Percentiles rank a stretch among this genome's conserved stretches.
These are phyloP conservation scores for Haplographium delicatum DNA, from an alignment of 495 filamentous ascomycete species.

Conservation along the genomic window DNA sequence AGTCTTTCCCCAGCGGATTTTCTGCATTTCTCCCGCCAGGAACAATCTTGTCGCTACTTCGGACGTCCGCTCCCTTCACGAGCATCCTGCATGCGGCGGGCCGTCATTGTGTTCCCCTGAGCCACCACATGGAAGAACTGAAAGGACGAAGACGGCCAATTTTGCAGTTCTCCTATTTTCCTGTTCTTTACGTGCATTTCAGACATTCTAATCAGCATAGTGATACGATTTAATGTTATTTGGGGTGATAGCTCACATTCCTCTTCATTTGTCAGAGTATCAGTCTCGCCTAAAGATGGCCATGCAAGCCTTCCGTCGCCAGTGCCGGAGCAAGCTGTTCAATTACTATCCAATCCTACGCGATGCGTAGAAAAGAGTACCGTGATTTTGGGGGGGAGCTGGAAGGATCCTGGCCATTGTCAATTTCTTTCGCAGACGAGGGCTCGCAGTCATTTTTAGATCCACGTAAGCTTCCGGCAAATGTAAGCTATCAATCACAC, in stretches of 20 bases:
- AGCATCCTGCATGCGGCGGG: conserved; percentile 10
- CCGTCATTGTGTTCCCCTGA: conserved; percentile 17
- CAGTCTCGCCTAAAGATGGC: background rate
- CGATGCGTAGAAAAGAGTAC: background rate
- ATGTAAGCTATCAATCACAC: conserved; percentile 18
- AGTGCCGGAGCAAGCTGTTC: background rate
- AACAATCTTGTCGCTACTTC: conserved; percentile 8
- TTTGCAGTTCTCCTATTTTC: conserved; percentile 1
- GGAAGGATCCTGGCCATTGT: too few species aligned
- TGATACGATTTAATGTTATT: background rate
- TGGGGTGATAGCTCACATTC: conserved; percentile 6
- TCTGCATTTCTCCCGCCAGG: conserved; percentile 7
- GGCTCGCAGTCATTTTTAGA: background rate
- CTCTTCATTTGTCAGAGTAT: background rate
- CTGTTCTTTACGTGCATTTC: conserved; percentile 1
- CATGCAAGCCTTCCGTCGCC: background rate
- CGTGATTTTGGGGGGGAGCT: background rate
- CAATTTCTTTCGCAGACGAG: background rate
- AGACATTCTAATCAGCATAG: conserved; percentile 2
- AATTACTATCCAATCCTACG: background rate
- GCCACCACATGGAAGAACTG: conserved; percentile 15
- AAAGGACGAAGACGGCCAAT: background rate
- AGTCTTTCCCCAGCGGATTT: background rate
- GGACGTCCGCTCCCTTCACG: too few species aligned
- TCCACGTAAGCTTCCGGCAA: conserved; percentile 11